phyloP scores from a whole-genome alignment of 73 alveolate species.

The Paramecium sexaurelia region DNA sequence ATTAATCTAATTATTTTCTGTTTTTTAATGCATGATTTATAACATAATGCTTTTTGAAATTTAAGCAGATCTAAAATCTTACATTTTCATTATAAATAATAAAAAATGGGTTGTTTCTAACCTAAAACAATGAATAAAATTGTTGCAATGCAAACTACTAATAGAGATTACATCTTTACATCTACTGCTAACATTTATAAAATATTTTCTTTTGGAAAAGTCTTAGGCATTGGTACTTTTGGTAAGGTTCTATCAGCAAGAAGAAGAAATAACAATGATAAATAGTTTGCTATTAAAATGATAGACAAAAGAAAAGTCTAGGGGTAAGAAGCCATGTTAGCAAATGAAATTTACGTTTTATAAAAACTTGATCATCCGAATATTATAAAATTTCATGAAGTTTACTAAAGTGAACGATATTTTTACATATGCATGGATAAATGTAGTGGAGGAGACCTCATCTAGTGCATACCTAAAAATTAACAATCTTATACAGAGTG shows the following conservation, averaged over 20 bases:
- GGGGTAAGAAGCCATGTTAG: neutral
- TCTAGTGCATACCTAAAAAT: neutral
- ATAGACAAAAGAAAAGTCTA: neutral
- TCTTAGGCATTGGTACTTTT: neutral
- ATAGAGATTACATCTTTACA: neutral
- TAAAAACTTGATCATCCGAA: constrained; percentile 28
- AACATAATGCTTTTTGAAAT: neutral
- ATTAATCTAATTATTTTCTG: no score
- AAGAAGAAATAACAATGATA: neutral
- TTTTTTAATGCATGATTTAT: neutral
- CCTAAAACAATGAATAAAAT: neutral
- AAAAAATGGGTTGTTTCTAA: neutral
- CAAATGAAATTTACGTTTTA: constrained; percentile 17
- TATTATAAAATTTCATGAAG: constrained; percentile 25
- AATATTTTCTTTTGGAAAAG: neutral
- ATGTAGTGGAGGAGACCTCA: constrained; percentile 1
- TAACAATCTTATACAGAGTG: neutral
- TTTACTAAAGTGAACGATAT: neutral
- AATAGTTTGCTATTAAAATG: neutral
- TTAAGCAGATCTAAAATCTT: neutral
- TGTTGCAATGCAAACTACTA: neutral
- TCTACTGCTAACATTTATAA: neutral
- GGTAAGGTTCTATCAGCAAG: neutral
- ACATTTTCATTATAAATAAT: neutral
- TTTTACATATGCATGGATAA: constrained; percentile 33